Percentiles rank a stretch among this genome's conserved stretches.
phyloP scores from a whole-genome alignment of 305 asterid genomes.

The Lippia alba region DNA sequence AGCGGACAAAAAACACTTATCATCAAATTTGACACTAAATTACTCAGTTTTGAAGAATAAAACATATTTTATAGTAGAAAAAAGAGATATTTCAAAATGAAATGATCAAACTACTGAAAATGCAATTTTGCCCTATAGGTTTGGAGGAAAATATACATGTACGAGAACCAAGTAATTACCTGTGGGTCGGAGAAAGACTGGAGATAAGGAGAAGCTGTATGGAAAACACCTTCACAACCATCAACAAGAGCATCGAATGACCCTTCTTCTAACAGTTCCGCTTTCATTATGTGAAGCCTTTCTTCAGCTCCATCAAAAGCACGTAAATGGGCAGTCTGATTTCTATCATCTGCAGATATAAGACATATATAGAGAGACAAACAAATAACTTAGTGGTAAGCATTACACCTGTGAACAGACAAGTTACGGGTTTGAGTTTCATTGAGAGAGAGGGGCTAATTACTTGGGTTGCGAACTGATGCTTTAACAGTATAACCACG shows the following conservation, averaged over 20 bases:
- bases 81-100: too few relatives aligned
- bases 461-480: constrained; percentile 46
- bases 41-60: too few relatives aligned
- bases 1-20: too few relatives aligned
- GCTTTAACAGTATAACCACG: constrained; percentile 46
- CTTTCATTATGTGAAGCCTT: constrained; percentile 38
- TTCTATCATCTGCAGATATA: constrained; percentile 30
- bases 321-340: constrained; percentile 38
- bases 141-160: too few relatives aligned
- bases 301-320: constrained; percentile 50
- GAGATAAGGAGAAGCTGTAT: constrained; percentile 43
- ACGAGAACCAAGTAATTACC: not conserved
- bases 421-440: too few relatives aligned
- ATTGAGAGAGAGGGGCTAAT: not conserved
- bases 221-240: constrained; percentile 54
- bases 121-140: too few relatives aligned
- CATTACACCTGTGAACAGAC: too few relatives aligned
- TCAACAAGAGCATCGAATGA: constrained; percentile 46
- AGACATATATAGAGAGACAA: not conserved
- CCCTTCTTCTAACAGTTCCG: constrained; percentile 36
- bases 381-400: too few relatives aligned
- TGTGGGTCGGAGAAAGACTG: constrained; percentile 4
- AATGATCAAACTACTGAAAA: too few relatives aligned
- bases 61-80: too few relatives aligned
- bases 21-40: too few relatives aligned